Evolutionary conservation across 2,329 filamentous ascomycete genomes (phyloP), one percentile per base, ranked within the genome.

Genomic region (Arthrobotrys iridis): DNA sequence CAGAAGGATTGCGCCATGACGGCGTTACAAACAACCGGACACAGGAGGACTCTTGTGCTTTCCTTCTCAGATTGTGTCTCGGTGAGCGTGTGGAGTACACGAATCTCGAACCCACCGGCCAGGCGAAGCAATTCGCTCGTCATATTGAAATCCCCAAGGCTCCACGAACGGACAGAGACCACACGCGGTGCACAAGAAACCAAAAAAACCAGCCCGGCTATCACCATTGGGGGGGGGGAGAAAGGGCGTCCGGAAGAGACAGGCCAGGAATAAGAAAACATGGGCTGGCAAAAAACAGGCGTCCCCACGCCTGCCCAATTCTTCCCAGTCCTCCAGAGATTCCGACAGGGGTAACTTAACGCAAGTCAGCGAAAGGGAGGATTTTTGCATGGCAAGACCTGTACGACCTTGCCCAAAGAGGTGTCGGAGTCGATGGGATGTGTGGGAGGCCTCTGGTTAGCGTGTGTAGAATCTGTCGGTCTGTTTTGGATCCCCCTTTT

Each of bases 401-500:
- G 71, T 68, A 74, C 70, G 55, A 74, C 71, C 71, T 68, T 63
- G 71, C 63, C 50, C 50, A 24, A 55, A 55, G 57, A 68, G 63
- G 63, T 45, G 63, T 55, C 57, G 59, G 48, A 63, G 45, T 57
- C 58, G 67, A 64, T 55, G 50, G 50, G 50, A 55, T 70, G 66
- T 40, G 68, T 74, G 68, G 52, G 48, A 52, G 68, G 37, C 33
- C 33, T 55, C 58, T 63, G 37, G 68, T 63, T 75, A 75, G 71
- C 58, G 71, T 58, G 66, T 71, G 66, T 64, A 63, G 43, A 41
- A 52, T 57, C 33, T 68, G 63, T 75, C 63, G 71, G 63, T 75
- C 71, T 75, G 71, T 75, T 75, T 75, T 75, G 71, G 63, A 75
- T 75, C 63, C 71, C 71, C 71, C 71, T 68, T 75, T 75, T 75